Conservation (phyloP, 495 filamentous ascomycete species). For the Aspergillus wentii region DNA sequence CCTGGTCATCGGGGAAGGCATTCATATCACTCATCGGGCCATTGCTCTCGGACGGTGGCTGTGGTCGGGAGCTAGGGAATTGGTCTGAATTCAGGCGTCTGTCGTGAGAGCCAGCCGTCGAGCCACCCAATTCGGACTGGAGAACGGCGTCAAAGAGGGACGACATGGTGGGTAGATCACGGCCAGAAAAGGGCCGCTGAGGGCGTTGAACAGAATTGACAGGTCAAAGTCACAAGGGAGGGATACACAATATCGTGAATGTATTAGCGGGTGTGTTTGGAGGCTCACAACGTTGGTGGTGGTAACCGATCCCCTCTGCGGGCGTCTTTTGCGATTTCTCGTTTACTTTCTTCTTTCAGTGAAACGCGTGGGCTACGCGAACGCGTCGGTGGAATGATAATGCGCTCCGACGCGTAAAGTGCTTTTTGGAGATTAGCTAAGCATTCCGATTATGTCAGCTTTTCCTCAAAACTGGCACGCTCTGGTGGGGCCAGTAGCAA, state of each 20-base stretch:
- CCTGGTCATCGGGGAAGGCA: constrained; percentile 56
- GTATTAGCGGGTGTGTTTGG: background rate
- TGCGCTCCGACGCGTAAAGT: constrained; percentile 35
- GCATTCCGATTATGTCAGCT: constrained; percentile 11
- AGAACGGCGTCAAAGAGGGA: constrained; percentile 48
- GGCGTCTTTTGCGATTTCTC: constrained; percentile 7
- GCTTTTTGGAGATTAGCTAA: too few species aligned
- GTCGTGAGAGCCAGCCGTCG: constrained; percentile 29
- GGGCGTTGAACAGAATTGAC: background rate
- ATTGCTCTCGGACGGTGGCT: constrained; percentile 48
- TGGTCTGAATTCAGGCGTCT: constrained; percentile 35
- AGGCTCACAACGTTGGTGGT: background rate
- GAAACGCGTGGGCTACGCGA: constrained; percentile 29
- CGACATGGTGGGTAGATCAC: constrained; percentile 37
- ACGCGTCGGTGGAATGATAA: constrained; percentile 23
- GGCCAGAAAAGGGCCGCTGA: constrained; percentile 19
- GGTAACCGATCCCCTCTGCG: constrained; percentile 5
- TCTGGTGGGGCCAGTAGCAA: too few species aligned
- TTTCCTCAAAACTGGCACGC: too few species aligned
- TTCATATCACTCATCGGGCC: constrained; percentile 48
- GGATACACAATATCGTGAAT: too few species aligned
- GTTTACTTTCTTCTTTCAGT: constrained; percentile 7
- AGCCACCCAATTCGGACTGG: constrained; percentile 47
- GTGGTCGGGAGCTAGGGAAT: constrained; percentile 38
- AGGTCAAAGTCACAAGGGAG: too few species aligned